Base-by-base conservation (phyloP, 805 yeast genomes). In the Sungouiozyma intestinalis region DNA sequence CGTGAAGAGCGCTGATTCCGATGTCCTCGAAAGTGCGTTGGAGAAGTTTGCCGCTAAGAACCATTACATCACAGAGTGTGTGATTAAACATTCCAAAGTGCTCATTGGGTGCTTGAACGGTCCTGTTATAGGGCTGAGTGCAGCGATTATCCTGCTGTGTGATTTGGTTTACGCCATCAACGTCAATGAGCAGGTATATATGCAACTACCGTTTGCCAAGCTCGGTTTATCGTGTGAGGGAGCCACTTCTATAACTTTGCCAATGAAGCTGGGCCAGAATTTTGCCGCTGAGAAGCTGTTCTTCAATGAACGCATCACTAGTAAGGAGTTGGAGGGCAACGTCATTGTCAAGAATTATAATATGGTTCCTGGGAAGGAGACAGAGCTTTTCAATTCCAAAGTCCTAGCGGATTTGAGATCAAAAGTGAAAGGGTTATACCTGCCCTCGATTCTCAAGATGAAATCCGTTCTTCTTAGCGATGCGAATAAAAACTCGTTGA, bases 161-260 rank as follows among this genome's bases (percentile, higher is more conserved):
- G 96, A 86, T 62, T 68, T 86, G 45, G 69, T 86, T 8, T 85
- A 84, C 55, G 79, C 81, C 13, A 73, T 71, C 49, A 40, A 43
- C 40, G 15, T 35, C 2, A 76, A 79, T 52, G 73, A 70, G 37
- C 66, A 71, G 33, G 71, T 74, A 39, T 73, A 77, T 45, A 55
- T 85, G 47, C 72, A 79, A 53, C 72, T 79, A 14, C 95, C 96
- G 5, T 86, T 86, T 62, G 77, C 87, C 36, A 81, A 80, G 55
- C 71, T 86, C 50, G 94, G 95, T 2, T 72, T 86, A 51, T 87
- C 83, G 2, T 76, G 82, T 46, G 96, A 86, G 61, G 94, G 95
- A 43, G 84, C 79, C 3, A 65, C 85, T 1, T 75, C 85, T 14
- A 72, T 77, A 7, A 75, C 90, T 3, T 68, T 86, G 41, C 77